Percentiles rank a stretch among this genome's conserved stretches.
Conservation (phyloP, 108 stramenopile genomes). For the Epithemia pelagica region DNA sequence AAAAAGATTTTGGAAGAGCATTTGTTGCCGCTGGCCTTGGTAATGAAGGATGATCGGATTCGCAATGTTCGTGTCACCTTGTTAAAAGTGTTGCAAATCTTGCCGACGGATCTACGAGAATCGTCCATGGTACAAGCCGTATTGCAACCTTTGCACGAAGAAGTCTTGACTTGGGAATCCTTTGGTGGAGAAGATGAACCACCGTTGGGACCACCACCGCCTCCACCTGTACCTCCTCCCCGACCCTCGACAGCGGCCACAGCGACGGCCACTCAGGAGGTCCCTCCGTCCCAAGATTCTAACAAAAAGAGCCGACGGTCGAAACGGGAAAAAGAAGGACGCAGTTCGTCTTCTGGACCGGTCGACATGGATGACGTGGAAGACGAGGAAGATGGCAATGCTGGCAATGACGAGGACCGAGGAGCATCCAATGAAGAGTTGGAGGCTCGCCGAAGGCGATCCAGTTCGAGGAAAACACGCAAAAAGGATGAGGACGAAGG, state of each 20-base stretch:
- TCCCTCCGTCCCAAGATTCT: no score
- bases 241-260: not conserved
- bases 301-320: not conserved
- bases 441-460: not conserved
- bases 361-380: conserved; percentile 4
- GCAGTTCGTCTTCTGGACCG: not conserved
- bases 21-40: conserved; percentile 57
- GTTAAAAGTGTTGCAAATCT: conserved; percentile 56
- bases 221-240: not conserved
- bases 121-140: conserved; percentile 44
- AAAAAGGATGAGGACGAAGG: not conserved
- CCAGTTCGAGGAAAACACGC: not conserved
- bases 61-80: conserved; percentile 73
- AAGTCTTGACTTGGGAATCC: conserved; percentile 76
- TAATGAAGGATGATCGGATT: conserved; percentile 73
- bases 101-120: conserved; percentile 50
- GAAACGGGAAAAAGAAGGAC: not conserved
- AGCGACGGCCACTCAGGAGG: not conserved
- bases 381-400: not conserved
- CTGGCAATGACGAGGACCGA: not conserved
- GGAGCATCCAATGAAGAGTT: conserved; percentile 2
- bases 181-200: conserved; percentile 14
- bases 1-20: conserved; percentile 45
- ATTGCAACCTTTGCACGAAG: conserved; percentile 56
- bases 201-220: not conserved